A percentile compares a stretch with the other conserved stretches of the same genome.
phyloP scores from a whole-genome alignment of 1,284 basidiomycete species.

The Trametes polyzona region DNA sequence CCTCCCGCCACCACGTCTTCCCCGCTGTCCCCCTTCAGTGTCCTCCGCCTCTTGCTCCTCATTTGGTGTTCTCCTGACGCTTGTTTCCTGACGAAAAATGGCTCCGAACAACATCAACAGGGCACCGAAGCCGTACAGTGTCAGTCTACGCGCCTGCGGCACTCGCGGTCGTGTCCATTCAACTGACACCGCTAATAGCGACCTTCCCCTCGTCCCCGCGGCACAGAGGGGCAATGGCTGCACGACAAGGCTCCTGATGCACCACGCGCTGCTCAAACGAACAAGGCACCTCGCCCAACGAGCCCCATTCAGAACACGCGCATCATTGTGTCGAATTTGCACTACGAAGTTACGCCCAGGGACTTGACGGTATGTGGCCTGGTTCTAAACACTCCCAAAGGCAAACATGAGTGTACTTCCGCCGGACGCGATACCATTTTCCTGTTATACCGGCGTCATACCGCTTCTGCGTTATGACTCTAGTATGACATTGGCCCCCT shows the following conservation, averaged over 20 bases:
- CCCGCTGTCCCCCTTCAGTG: neutral
- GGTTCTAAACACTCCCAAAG: too few relatives aligned
- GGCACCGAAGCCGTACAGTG: constrained; percentile 54
- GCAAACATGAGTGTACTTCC: too few relatives aligned
- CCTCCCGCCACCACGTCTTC: constrained; percentile 15
- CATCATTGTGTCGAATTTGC: constrained; percentile 86
- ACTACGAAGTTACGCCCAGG: constrained; percentile 91
- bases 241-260: constrained; percentile 65
- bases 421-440: too few relatives aligned
- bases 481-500: too few relatives aligned
- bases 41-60: neutral
- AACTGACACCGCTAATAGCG: constrained; percentile 42
- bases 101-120: constrained; percentile 29
- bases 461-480: too few relatives aligned
- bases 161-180: neutral
- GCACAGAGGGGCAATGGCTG: constrained; percentile 65
- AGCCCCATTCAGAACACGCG: constrained; percentile 52
- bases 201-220: constrained; percentile 47
- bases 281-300: constrained; percentile 32
- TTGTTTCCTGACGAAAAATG: constrained; percentile 21
- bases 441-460: too few relatives aligned
- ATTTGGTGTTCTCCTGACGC: constrained; percentile 1
- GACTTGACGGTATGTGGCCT: constrained; percentile 77
- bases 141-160: constrained; percentile 33
- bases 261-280: constrained; percentile 34